phyloP scores from a whole-genome alignment of 768 basidiomycete species.

The Suillus hirtellus region DNA sequence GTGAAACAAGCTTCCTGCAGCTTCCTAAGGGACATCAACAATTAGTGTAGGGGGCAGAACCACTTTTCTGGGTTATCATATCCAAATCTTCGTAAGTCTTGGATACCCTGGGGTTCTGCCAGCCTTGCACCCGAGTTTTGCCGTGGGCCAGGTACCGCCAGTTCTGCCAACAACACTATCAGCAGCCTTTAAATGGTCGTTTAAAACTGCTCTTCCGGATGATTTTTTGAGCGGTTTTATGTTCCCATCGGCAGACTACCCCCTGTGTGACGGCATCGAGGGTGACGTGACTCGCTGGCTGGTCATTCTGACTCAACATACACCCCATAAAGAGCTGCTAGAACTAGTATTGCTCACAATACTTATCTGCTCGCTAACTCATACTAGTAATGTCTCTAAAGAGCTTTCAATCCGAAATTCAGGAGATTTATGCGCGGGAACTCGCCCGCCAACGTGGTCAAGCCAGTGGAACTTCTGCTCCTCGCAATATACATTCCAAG shows the following conservation, averaged over 20 bases:
- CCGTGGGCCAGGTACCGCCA: no score
- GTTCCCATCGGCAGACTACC: neutral
- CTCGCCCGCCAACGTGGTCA: slow-evolving; percentile 56
- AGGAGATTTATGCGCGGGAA: slow-evolving; percentile 72
- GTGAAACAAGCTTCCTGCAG: no score
- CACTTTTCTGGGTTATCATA: no score
- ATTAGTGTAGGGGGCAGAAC: no score
- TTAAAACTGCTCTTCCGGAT: neutral
- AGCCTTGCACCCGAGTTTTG: no score
- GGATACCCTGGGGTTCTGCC: no score
- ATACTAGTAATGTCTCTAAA: slow-evolving; percentile 30
- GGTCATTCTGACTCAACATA: neutral
- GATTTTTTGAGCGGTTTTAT: neutral
- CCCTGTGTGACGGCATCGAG: slow-evolving; percentile 8
- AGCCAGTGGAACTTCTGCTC: slow-evolving; percentile 11
- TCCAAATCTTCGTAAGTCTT: no score
- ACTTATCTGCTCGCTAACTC: neutral
- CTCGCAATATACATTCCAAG: slow-evolving; percentile 16
- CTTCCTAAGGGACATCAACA: no score
- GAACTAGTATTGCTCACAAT: neutral
- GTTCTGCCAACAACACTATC: neutral
- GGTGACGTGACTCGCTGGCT: slow-evolving; percentile 1
- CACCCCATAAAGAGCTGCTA: neutral
- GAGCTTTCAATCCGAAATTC: slow-evolving; percentile 67
- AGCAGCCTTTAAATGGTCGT: neutral